These are phyloP conservation scores for Aspergillus hortae DNA, from an alignment of 2,329 filamentous ascomycete genomes.

Conservation along the genomic window DNA sequence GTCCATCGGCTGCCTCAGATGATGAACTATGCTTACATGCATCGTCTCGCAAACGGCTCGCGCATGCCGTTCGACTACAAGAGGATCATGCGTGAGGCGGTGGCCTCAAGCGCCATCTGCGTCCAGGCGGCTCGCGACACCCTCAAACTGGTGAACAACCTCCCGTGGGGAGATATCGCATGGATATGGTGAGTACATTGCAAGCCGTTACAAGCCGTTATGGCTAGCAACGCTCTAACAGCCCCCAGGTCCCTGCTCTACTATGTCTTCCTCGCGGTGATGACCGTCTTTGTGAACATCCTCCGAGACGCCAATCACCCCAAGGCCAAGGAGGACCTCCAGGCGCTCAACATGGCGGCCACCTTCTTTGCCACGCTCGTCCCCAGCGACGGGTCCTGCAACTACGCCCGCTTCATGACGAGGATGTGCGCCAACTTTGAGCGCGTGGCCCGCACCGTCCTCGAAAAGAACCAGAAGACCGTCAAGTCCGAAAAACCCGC, in stretches of 20 bases:
- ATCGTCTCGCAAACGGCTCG: slow-evolving; percentile 68
- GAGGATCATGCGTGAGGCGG: slow-evolving; percentile 80
- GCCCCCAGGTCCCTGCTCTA: slow-evolving; percentile 72
- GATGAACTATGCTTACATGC: slow-evolving; percentile 84
- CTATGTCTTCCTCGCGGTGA: slow-evolving; percentile 86
- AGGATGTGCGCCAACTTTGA: slow-evolving; percentile 88
- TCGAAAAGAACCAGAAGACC: slow-evolving; percentile 85
- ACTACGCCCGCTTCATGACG: slow-evolving; percentile 85
- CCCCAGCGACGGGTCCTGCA: slow-evolving; percentile 72
- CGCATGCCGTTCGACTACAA: slow-evolving; percentile 33
- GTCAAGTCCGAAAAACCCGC: slow-evolving; percentile 20
- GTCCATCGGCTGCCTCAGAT: slow-evolving; percentile 96
- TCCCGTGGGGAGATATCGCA: slow-evolving; percentile 86
- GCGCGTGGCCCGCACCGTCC: slow-evolving; percentile 77
- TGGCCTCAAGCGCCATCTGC: slow-evolving; percentile 81
- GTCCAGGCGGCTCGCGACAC: slow-evolving; percentile 86
- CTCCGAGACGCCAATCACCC: slow-evolving; percentile 84
- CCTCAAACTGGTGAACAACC: slow-evolving; percentile 86
- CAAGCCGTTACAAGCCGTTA: not conserved
- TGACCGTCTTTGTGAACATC: slow-evolving; percentile 90
- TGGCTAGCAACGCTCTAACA: slow-evolving; percentile 4
- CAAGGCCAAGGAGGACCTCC: slow-evolving; percentile 75
- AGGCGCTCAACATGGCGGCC: slow-evolving; percentile 83
- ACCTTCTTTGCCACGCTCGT: slow-evolving; percentile 81
- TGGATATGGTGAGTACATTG: slow-evolving; percentile 73